These are phyloP conservation scores for Xanthoceras sorbifolium DNA, from an alignment of 345 rosid genomes.

Conservation along the genomic window DNA sequence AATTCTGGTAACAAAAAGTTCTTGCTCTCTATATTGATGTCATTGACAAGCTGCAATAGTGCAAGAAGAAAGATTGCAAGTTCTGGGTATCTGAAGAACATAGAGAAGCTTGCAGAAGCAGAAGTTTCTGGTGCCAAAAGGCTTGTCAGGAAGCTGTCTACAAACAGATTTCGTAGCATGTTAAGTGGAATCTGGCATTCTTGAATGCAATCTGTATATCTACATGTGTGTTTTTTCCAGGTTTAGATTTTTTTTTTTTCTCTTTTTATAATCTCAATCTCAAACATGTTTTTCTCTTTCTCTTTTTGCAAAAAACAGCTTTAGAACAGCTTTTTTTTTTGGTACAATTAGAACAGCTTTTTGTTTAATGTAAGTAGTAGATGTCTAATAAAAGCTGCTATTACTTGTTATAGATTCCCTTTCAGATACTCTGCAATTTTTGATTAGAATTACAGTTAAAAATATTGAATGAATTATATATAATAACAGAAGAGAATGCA, in stretches of 20 bases:
- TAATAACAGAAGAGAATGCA: conserved; percentile 3
- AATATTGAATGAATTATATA: neutral
- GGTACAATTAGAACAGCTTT: conserved; percentile 41
- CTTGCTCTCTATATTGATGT: conserved; percentile 66
- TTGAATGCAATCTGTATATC: conserved; percentile 47
- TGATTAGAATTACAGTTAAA: conserved; percentile 16
- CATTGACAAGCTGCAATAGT: conserved; percentile 66
- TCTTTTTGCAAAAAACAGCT: conserved; percentile 23
- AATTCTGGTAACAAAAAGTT: conserved; percentile 59
- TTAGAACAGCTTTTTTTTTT: conserved; percentile 36
- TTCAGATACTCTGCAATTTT: conserved; percentile 20
- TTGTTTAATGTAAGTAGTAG: conserved; percentile 34
- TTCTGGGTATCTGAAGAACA: conserved; percentile 77
- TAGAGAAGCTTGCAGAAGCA: conserved; percentile 84
- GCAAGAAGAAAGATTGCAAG: conserved; percentile 76
- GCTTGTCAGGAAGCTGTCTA: conserved; percentile 76
- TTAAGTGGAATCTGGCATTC: conserved; percentile 84
- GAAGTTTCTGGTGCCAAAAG: conserved; percentile 82
- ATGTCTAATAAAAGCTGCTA: conserved; percentile 32
- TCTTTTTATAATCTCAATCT: conserved; percentile 16
- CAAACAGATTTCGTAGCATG: conserved; percentile 65
- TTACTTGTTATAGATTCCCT: conserved; percentile 28
- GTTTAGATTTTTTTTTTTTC: conserved; percentile 23
- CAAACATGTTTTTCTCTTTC: conserved; percentile 10
- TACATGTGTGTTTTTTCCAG: conserved; percentile 24